A percentile compares a stretch with the other conserved stretches of the same genome.
These are phyloP conservation scores for Alternaria dauci DNA, from an alignment of 2,329 filamentous ascomycete species.

Conservation along the genomic window DNA sequence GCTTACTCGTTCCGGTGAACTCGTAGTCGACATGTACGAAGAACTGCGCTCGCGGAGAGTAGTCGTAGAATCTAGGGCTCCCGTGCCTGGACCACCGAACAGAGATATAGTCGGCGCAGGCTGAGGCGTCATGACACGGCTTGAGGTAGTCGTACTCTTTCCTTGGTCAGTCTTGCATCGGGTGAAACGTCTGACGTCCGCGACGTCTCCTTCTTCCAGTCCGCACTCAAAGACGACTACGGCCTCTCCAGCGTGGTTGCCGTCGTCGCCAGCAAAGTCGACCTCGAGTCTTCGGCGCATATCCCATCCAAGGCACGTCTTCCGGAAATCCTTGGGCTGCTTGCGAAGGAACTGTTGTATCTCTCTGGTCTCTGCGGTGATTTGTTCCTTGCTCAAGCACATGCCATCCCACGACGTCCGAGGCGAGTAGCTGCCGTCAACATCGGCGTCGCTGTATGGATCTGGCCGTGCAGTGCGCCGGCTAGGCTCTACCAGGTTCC, in stretches of 20 bases:
- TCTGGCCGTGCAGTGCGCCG: constrained; percentile 75
- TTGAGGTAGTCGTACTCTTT: constrained; percentile 30
- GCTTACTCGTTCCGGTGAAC: constrained; percentile 47
- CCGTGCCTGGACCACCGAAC: constrained; percentile 58
- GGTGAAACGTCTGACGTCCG: constrained; percentile 66
- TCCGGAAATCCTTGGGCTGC: constrained; percentile 79
- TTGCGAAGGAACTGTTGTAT: constrained; percentile 79
- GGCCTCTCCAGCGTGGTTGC: constrained; percentile 76
- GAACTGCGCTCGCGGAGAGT: constrained; percentile 39
- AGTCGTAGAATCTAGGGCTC: constrained; percentile 29
- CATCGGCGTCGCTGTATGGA: constrained; percentile 72
- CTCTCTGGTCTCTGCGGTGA: constrained; percentile 78
- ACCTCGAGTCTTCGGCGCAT: constrained; percentile 87
- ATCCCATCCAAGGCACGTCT: constrained; percentile 84
- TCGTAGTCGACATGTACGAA: constrained; percentile 48
- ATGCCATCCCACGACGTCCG: constrained; percentile 78
- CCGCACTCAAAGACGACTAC: constrained; percentile 79
- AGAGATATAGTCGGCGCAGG: constrained; percentile 52
- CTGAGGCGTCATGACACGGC: constrained; percentile 27
- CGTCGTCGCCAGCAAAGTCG: constrained; percentile 86
- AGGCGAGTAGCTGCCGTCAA: constrained; percentile 78
- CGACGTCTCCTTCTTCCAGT: constrained; percentile 64
- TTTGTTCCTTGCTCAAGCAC: constrained; percentile 73
- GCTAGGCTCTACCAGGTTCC: constrained; percentile 82
- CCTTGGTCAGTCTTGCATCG: constrained; percentile 57